A percentile compares a stretch with the other conserved stretches of the same genome.
These are phyloP conservation scores for Arachis hypogaea DNA, from an alignment of 306 rosid genomes.

Conservation along the genomic window DNA sequence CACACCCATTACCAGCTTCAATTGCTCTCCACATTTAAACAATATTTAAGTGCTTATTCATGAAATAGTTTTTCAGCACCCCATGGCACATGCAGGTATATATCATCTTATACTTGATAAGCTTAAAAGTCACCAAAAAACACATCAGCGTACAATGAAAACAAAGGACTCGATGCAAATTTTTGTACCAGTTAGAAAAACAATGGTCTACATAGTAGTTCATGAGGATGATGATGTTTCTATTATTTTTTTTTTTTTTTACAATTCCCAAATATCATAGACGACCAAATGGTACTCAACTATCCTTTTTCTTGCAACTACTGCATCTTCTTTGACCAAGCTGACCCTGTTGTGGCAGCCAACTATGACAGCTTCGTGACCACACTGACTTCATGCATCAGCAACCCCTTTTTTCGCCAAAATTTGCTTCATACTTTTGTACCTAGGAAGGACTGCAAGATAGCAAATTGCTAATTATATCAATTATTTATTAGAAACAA, in stretches of 20 bases:
- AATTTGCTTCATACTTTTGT: constrained; percentile 52
- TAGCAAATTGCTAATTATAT: constrained; percentile 21
- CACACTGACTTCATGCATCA: neutral
- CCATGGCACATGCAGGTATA: constrained; percentile 18
- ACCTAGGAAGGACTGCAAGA: constrained; percentile 69
- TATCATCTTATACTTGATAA: constrained; percentile 37
- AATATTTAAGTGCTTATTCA: constrained; percentile 1
- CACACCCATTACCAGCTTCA: constrained; percentile 22
- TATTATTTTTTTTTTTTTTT: constrained; percentile 28
- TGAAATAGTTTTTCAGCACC: constrained; percentile 42
- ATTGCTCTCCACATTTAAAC: constrained; percentile 23
- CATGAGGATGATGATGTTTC: constrained; percentile 36
- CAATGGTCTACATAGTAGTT: constrained; percentile 43
- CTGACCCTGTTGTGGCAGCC: constrained; percentile 46
- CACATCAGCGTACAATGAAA: constrained; percentile 54
- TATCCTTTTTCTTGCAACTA: constrained; percentile 42
- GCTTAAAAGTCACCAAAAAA: constrained; percentile 47
- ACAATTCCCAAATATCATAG: constrained; percentile 55
- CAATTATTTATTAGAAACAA: neutral
- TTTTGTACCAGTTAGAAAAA: constrained; percentile 49
- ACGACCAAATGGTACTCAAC: constrained; percentile 44
- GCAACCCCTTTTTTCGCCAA: constrained; percentile 36
- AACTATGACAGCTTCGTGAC: constrained; percentile 21
- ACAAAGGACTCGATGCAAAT: constrained; percentile 46
- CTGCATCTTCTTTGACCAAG: constrained; percentile 39